Base-by-base conservation (phyloP, 176 grass and related monocot species). In the Oryza australiensis region DNA sequence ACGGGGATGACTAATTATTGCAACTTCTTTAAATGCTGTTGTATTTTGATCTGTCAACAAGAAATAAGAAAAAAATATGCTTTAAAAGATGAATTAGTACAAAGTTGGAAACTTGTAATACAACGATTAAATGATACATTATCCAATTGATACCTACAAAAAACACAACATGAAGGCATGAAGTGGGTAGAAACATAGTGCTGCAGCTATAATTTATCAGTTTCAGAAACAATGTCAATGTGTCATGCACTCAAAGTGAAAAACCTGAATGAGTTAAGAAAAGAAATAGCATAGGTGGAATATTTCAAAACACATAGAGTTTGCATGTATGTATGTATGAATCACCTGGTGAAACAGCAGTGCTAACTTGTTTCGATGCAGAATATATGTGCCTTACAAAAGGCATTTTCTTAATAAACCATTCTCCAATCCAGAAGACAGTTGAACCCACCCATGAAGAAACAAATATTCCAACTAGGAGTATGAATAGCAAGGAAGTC, bases 331-430 rank as follows among this genome's bases (percentile, higher is more conserved):
- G 1, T 53, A 49, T 55, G 11, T 22, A 77, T 62, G 28, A 53
- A 90, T 83, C 64, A 99, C 96, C 96, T 86, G 96, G 91, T 92
- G 96, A 95, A 79, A 99, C 90, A 46, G 93, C 93, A 85, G 91
- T 95, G 63, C 96, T 99, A 71, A 99, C 94, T 93, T 99, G 96
- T 64, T 99, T 99, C 77, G 96, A 99, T 86, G 96, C 96, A 70
- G 96, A 95, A 85, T 99, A 99, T 85, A 97, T 97, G 66, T 97
- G 91, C 77, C 88, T 91, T 86, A 93, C 89, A 83, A 97, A 91
- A 62, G 91, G 91, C 88, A 97, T 91, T 87, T 89, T 97, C 89
- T 93, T 93, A 74, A 97, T 97, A 80, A 97, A 87, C 90, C 91
- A 93, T 85, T 99, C 93, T 88, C 96, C 96, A 87, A 99, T 15